Percentiles rank a stretch among this genome's conserved stretches.
Evolutionary conservation across 805 yeast species (phyloP).

Genomic region (Ogataea pini): DNA sequence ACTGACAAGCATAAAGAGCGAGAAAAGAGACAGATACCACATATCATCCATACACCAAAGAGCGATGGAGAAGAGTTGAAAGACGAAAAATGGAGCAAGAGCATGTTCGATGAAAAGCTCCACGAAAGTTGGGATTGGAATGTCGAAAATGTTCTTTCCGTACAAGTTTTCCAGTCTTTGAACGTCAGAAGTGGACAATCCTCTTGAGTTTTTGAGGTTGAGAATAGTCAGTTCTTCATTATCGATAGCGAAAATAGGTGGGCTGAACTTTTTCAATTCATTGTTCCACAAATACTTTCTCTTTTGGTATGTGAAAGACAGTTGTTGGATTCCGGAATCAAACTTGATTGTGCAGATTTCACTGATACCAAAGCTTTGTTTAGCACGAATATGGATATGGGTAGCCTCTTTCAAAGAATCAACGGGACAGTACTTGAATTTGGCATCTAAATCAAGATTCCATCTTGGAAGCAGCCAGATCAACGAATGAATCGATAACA

Average conservation of each 20-base stretch:
- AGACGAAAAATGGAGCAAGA: conserved; percentile 95
- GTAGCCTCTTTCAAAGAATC: conserved; percentile 60
- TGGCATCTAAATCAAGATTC: conserved; percentile 71
- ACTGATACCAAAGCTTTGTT: conserved; percentile 83
- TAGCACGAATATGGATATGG: conserved; percentile 74
- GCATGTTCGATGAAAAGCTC: conserved; percentile 97
- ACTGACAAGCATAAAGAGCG: conserved; percentile 86
- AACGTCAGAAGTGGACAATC: conserved; percentile 34
- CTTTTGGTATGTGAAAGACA: conserved; percentile 84
- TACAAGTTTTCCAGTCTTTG: conserved; percentile 54
- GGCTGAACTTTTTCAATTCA: conserved; percentile 58
- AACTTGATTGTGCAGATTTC: conserved; percentile 69
- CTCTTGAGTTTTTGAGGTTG: conserved; percentile 50
- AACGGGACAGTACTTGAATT: conserved; percentile 65
- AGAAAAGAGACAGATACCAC: conserved; percentile 93
- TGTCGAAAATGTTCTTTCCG: conserved; percentile 88
- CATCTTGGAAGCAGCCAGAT: conserved; percentile 92
- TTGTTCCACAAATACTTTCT: conserved; percentile 78
- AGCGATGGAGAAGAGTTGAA: conserved; percentile 93
- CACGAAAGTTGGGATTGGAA: conserved; percentile 88
- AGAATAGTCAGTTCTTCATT: conserved; percentile 59
- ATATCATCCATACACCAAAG: conserved; percentile 95
- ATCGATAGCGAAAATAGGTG: conserved; percentile 79
- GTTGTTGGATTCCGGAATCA: conserved; percentile 54
- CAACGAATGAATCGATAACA: conserved; percentile 71